Evolutionary conservation across 371 early-diverging fungal genomes (phyloP).

Genomic region (Mycotypha africana): DNA sequence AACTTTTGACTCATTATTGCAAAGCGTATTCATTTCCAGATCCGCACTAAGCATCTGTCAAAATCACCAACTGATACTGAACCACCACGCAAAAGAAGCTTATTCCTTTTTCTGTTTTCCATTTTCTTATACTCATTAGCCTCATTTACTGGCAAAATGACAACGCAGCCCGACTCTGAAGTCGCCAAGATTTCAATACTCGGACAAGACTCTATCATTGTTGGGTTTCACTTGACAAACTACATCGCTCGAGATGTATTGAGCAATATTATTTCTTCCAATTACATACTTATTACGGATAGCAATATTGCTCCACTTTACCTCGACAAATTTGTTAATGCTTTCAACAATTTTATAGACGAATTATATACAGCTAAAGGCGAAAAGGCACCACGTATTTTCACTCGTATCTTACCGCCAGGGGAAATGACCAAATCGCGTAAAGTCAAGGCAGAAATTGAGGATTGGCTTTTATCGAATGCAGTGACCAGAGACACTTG

Average conservation of each 20-base stretch:
- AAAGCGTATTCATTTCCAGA: too few species aligned
- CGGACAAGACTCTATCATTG: conserved; percentile 79
- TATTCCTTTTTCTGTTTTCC: too few species aligned
- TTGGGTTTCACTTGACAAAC: conserved; percentile 79
- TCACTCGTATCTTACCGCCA: conserved; percentile 80
- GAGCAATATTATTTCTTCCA: conserved; percentile 67
- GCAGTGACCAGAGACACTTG: conserved; percentile 92
- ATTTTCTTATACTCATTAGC: too few species aligned
- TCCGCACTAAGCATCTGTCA: too few species aligned
- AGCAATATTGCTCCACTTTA: conserved; percentile 77
- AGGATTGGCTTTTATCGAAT: conserved; percentile 86
- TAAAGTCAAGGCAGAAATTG: conserved; percentile 80
- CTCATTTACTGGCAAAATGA: too few species aligned
- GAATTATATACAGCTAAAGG: conserved; percentile 19
- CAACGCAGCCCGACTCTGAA: conserved; percentile 43
- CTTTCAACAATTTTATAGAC: conserved; percentile 34
- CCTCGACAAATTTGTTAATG: conserved; percentile 47
- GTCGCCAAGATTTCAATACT: conserved; percentile 79
- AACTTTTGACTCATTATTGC: too few species aligned
- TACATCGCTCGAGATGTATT: conserved; percentile 76
- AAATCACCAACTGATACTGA: too few species aligned
- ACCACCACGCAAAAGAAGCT: too few species aligned
- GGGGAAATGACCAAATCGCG: conserved; percentile 92
- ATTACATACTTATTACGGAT: conserved; percentile 90
- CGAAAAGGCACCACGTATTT: conserved; percentile 53